These are phyloP conservation scores for Boletales sp. DNA, from an alignment of 768 basidiomycete species.

Conservation along the genomic window DNA sequence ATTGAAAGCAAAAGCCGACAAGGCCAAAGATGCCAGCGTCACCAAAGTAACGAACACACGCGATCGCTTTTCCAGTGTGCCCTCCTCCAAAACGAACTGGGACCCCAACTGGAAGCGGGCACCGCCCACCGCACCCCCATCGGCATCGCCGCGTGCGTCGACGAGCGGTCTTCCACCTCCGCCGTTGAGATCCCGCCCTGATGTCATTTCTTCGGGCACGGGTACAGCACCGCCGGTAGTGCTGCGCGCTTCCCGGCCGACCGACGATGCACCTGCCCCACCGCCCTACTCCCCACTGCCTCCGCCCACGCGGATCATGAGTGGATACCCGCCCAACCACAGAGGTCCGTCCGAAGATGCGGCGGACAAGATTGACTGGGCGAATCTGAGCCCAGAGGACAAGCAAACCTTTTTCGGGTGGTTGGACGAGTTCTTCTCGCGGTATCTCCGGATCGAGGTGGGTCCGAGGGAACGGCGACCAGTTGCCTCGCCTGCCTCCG, in stretches of 20 bases:
- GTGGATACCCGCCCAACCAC: slow-evolving; percentile 21
- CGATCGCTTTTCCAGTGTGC: slow-evolving; percentile 53
- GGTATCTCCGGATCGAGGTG: slow-evolving; percentile 32
- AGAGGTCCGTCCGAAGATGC: slow-evolving; percentile 1
- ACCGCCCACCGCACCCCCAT: slow-evolving; percentile 33
- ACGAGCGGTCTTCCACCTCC: slow-evolving; percentile 30
- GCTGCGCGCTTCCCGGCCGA: slow-evolving; percentile 14
- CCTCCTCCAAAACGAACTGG: slow-evolving; percentile 63
- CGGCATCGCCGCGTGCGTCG: slow-evolving; percentile 1
- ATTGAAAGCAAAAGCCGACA: slow-evolving; percentile 59
- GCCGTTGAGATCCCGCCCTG: slow-evolving; percentile 28
- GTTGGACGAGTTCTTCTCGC: slow-evolving; percentile 78
- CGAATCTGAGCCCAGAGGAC: slow-evolving; percentile 60
- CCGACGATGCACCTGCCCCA: slow-evolving; percentile 8
- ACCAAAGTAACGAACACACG: slow-evolving; percentile 50
- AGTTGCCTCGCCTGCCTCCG: neutral
- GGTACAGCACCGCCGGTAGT: slow-evolving; percentile 6
- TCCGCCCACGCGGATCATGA: slow-evolving; percentile 27
- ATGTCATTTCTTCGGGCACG: slow-evolving; percentile 5
- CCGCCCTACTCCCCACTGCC: slow-evolving; percentile 17
- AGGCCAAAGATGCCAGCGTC: slow-evolving; percentile 55
- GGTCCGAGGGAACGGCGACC: slow-evolving; percentile 5
- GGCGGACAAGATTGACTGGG: slow-evolving; percentile 55
- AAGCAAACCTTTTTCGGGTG: slow-evolving; percentile 72
- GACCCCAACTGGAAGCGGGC: slow-evolving; percentile 51